Evolutionary conservation across 257 asterid genomes (phyloP).

Genomic region (Nicotiana tomentosiformis): DNA sequence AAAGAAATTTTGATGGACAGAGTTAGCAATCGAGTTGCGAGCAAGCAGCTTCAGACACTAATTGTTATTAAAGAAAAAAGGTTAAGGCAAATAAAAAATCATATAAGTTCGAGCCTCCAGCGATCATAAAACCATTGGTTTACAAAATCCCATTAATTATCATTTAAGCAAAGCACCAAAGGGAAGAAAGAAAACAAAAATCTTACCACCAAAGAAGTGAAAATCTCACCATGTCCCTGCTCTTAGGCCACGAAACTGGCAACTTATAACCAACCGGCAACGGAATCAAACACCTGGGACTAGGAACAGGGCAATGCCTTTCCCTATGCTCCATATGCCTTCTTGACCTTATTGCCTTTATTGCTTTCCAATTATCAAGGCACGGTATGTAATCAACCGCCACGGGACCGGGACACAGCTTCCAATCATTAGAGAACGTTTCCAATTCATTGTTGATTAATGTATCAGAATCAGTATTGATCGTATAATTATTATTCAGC

Average conservation of each 20-base stretch:
- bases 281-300: slow-evolving; percentile 75
- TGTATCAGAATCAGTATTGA: not conserved
- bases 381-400: slow-evolving; percentile 82
- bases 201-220: slow-evolving; percentile 58
- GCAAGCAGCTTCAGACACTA: too few species aligned
- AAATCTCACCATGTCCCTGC: slow-evolving; percentile 97
- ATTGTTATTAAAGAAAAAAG: too few species aligned
- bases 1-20: too few species aligned
- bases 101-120: too few species aligned
- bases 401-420: slow-evolving; percentile 40
- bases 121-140: not conserved
- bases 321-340: slow-evolving; percentile 89
- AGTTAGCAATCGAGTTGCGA: too few species aligned
- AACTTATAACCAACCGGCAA: slow-evolving; percentile 60
- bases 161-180: not conserved
- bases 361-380: slow-evolving; percentile 69
- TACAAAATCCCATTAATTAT: not conserved
- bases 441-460: not conserved
- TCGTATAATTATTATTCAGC: not conserved
- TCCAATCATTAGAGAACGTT: slow-evolving; percentile 36
- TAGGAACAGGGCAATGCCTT: slow-evolving; percentile 75
- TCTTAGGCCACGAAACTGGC: slow-evolving; percentile 93
- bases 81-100: too few species aligned
- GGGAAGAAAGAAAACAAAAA: slow-evolving; percentile 10
- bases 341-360: slow-evolving; percentile 49